Base-by-base conservation (phyloP, 805 yeast genomes). In the Kluyveromyces lactis region DNA sequence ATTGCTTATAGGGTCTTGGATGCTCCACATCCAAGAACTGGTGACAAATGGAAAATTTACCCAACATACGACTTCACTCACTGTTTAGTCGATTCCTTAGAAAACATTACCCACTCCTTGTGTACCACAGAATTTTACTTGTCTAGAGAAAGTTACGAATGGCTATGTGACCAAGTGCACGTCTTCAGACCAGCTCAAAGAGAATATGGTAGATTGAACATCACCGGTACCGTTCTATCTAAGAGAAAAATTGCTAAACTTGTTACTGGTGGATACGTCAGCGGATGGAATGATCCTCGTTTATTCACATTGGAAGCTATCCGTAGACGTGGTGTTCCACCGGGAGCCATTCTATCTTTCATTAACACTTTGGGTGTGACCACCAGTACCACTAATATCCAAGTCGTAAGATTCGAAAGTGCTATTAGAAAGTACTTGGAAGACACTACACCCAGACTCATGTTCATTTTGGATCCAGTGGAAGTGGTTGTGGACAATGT, bases 51-150 rank as follows among this genome's bases (percentile, higher is more conserved):
- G 99, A 86, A 83, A 66, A 90, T 92, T 45, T 92, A 92, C 58
- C 99, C 99, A 50, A 92, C 99, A 18, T 92, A 92, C 61, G 99
- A 92, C 63, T 92, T 92, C 69, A 92, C 98, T 24, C 98, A 92
- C 77, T 92, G 98, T 77, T 73, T 92, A 68, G 97, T 92, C 39
- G 99, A 92, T 82, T 82, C 95, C 39, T 77, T 92, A 56, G 99
- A 92, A 66, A 87, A 92, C 63, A 92, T 92, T 52, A 78, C 95
- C 21, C 99, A 92, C 58, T 87, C 97, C 21, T 70, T 92, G 54
- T 92, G 99, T 69, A 92, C 98, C 31, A 84, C 95, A 33, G 99
- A 92, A 66, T 92, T 92, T 64, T 77, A 82, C 48, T 67, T 90
- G 42, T 82, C 95, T 19, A 77, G 99, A 58, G 95, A 90, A 67